Evolutionary conservation across 306 rosid genomes (phyloP).

Genomic region (Alnus glutinosa): DNA sequence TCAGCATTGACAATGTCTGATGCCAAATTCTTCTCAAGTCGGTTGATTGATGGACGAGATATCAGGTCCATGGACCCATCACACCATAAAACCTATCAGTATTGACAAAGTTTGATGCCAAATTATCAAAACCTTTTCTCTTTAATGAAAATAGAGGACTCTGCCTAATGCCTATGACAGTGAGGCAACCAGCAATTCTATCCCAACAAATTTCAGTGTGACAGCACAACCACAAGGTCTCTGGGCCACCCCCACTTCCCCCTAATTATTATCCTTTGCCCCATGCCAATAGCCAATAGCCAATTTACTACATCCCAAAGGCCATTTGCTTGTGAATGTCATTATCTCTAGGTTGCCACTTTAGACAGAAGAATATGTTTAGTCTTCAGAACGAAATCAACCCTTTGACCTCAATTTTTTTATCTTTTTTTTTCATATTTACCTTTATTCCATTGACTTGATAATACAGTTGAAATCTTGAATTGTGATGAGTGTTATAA

Average conservation of each 20-base stretch:
- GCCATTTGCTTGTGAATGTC: constrained; percentile 21
- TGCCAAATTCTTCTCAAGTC: constrained; percentile 8
- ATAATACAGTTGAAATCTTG: not conserved
- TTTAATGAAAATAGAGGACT: constrained; percentile 23
- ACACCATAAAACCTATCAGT: not conserved
- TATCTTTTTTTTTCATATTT: not conserved
- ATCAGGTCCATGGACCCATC: too few relatives aligned
- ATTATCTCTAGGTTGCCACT: constrained; percentile 29
- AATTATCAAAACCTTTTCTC: constrained; percentile 12
- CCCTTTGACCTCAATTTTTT: constrained; percentile 23
- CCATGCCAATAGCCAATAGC: constrained; percentile 32
- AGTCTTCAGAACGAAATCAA: constrained; percentile 30
- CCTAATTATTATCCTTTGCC: constrained; percentile 39
- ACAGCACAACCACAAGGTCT: constrained; percentile 25
- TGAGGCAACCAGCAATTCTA: constrained; percentile 20
- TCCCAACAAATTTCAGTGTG: constrained; percentile 43
- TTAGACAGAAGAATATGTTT: not conserved
- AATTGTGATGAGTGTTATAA: too few relatives aligned
- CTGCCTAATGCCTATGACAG: not conserved
- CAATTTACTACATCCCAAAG: constrained; percentile 10
- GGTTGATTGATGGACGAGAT: too few relatives aligned
- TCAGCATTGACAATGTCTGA: constrained; percentile 14
- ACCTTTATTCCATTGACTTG: constrained; percentile 17
- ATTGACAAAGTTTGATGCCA: constrained; percentile 24
- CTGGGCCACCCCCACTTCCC: constrained; percentile 21